Evolutionary conservation across 2,329 filamentous ascomycete species (phyloP), one percentile per base, ranked within the genome.

Genomic region (Pseudopithomyces maydicus): DNA sequence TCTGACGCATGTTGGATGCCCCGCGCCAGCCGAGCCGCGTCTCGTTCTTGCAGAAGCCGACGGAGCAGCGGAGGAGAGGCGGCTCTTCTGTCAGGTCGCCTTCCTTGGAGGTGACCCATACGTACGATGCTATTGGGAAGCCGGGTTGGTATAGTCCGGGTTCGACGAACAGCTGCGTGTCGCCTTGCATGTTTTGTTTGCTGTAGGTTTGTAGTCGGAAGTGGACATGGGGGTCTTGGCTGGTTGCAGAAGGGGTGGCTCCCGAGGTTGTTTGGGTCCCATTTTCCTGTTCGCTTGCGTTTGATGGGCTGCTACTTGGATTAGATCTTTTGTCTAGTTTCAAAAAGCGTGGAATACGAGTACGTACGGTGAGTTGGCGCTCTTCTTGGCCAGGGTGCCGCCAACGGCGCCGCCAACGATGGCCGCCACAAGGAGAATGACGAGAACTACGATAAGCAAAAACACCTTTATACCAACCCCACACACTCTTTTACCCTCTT

Each of bases 171-270:
- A 41, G 33, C 6, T 50, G 47, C 2, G 33, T 12, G 15, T 3
- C 19, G 20, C 47, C 47, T 10, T 20, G 17, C 33, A 29, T 39
- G 20, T 32, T 29, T 14, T 39, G 22, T 10, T 36, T 4, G 17
- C 29, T 33, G 47, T 50, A 41, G 20, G 35, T 50, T 20, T 50
- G 47, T 4, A 50, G 20, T 5, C 23, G 47, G 35, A 50, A 50
- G 47, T 22, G 35, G 20, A 50, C 35, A 33, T 48, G 35, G 22
- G 47, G 35, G 15, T 20, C 29, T n/a, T 29, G 17, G 4, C 6
- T 23, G 22, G 47, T 14, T 11, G 35, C 6, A 8, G 20, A 15
- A 2, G 35, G 8, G 6, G 35, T 15, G 7, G 46, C 20, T n/a
- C n/a, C n/a, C 6, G 15, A 14, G 2, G 14, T 7, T 29, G n/a